Evolutionary conservation across 2,329 filamentous ascomycete genomes (phyloP), one percentile per base, ranked within the genome.

Genomic region (Rosellinia necatrix): DNA sequence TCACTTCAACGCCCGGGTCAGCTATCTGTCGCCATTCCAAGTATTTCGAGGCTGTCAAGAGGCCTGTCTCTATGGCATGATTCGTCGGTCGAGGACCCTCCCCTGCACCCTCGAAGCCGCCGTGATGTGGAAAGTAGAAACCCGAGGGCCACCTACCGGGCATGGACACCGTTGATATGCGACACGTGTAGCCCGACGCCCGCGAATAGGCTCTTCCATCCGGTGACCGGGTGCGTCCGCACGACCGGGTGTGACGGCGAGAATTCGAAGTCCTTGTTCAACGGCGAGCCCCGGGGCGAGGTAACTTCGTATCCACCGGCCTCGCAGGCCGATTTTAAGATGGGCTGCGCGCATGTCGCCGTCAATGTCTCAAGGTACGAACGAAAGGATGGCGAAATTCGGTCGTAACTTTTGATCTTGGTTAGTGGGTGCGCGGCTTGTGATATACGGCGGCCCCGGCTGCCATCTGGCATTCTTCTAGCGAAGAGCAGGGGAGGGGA

Each of bases 171-270:
- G 44, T 76, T 65, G 56, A 76, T 75, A 24, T 70, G 67, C 24
- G 68, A 71, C 2, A 72, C 71, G 55, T 74, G 70, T 22, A 74
- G 52, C 1, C 66, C 66, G 5, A 63, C 64, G 29, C 62, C 65
- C 8, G 66, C 66, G 49, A 68, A 67, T 10, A 78, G 56, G 0
- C 72, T 72, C 63, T 78, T 86, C 83, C 84, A 86, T 0, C 83
- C 84, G 0, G 83, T 85, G 0, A 86, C 82, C 0, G 84, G 84
- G 50, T 87, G 84, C 0, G 84, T 86, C 9, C 83, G 75, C 4
- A 86, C 74, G 1, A 85, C 77, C 0, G 83, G 82, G 57, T 86
- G 83, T 1, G 75, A 70, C 0, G 82, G 76, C 8, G 64, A 66
- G 30, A 86, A 70, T 4, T 77, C 71, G 15, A 64, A 70, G 2